These are phyloP conservation scores for Endoconidiophora polonica DNA, from an alignment of 2,329 filamentous ascomycete genomes.

Conservation along the genomic window DNA sequence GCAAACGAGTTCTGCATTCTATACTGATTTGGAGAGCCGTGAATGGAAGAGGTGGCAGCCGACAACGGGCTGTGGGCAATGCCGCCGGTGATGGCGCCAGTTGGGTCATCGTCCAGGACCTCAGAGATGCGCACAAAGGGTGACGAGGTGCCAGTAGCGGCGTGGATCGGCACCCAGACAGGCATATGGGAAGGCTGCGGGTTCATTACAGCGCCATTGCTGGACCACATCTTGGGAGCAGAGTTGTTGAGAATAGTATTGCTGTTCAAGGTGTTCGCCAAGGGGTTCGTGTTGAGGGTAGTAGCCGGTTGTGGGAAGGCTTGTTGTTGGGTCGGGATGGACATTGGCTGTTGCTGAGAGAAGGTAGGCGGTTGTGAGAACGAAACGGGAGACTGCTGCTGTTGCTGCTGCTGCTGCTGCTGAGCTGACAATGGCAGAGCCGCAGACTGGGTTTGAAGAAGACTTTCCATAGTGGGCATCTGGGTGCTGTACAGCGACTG, in stretches of 20 bases:
- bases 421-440: too few species aligned
- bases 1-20: constrained; percentile 3
- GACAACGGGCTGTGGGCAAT: constrained; percentile 10
- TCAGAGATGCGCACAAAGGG: constrained; percentile 11
- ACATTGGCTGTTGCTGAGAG: background rate
- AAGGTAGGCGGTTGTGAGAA: background rate
- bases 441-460: too few species aligned
- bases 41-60: constrained; percentile 5
- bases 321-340: background rate
- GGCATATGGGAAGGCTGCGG: constrained; percentile 7
- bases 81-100: background rate
- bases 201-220: background rate
- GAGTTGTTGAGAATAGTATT: background rate
- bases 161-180: constrained; percentile 11
- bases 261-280: too few species aligned
- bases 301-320: background rate
- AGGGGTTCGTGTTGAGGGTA: background rate
- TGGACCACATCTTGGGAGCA: constrained; percentile 2
- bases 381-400: too few species aligned
- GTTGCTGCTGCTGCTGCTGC: too few species aligned
- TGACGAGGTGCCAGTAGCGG: constrained; percentile 4
- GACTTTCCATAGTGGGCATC: background rate
- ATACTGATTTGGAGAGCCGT: constrained; percentile 11
- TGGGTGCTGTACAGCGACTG: constrained; percentile 3
- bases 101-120: constrained; percentile 7